Evolutionary conservation across 2,329 filamentous ascomycete genomes (phyloP), one percentile per base, ranked within the genome.

Genomic region (Eutypa lata): DNA sequence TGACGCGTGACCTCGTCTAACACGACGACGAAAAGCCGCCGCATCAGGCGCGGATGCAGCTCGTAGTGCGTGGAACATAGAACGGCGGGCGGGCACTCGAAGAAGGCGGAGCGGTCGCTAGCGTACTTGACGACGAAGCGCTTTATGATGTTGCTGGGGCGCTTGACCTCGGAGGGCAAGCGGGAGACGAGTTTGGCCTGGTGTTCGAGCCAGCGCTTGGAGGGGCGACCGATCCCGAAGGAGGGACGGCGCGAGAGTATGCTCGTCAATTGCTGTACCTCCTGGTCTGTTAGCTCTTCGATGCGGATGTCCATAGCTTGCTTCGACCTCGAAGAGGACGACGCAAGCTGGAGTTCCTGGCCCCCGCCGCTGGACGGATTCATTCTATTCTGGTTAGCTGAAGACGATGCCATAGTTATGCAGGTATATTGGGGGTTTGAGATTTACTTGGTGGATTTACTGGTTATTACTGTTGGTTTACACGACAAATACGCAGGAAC

Each of bases 21-120:
- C 7, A 81, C 47, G 6, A 75, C 66, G 18, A 71, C 47, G 61
- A 76, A 76, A n/a, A 80, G 60, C 18, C 68, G 67, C 43, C 72
- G 73, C 16, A 81, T 72, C 11, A 79, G 56, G 38, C 67, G 70
- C 0, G 75, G 67, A 40, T 79, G 69, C 4, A 81, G 69, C 0
- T 35, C 50, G 22, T 66, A 58, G 58, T 81, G 78, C 3, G 60
- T 61, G 6, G 49, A 14, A 57, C 78, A 81, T 3, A 81, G 65
- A 7, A 68, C 60, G 13, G 73, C 72, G 11, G 57, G 58, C 16
- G 64, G 60, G 48, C 26, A 26, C 22, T 67, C 60, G 6, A 66
- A 56, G 7, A 65, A n/a, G n/a, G n/a, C 50, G 4, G 55, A 52
- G 2, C 68, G 53, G 33, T 57, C 56, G 47, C 69, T 65, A n/a